Evolutionary conservation across 1,284 basidiomycete genomes (phyloP).

Genomic region (Leccinum fuscescens): DNA sequence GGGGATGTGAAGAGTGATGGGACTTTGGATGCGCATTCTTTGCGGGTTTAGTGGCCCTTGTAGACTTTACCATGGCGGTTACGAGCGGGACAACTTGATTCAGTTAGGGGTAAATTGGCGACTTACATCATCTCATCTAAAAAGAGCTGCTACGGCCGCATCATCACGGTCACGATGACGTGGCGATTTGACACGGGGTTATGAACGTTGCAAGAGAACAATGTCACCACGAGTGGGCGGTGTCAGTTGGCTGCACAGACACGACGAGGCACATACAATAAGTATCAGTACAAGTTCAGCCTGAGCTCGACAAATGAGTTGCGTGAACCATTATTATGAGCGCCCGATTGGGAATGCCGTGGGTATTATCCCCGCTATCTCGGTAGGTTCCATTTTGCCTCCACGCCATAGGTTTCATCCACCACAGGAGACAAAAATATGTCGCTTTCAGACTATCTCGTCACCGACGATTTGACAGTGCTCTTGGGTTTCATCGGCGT

Average conservation of each 20-base stretch:
- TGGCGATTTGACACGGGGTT: background rate
- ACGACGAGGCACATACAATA: background rate
- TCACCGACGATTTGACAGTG: slow-evolving; percentile 74
- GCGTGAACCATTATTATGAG: too few species aligned
- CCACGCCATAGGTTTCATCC: background rate
- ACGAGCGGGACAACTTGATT: background rate
- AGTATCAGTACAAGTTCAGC: background rate
- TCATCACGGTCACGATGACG: background rate
- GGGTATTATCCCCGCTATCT: slow-evolving; percentile 10
- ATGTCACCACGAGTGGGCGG: background rate
- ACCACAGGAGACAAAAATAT: slow-evolving; percentile 30
- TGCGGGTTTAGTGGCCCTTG: slow-evolving; percentile 19
- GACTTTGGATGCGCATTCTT: background rate
- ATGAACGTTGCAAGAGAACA: background rate
- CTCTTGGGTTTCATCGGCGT: slow-evolving; percentile 69
- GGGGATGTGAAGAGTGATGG: slow-evolving; percentile 38
- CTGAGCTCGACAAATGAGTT: too few species aligned
- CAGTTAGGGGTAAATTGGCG: slow-evolving; percentile 6
- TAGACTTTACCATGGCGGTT: slow-evolving; percentile 24
- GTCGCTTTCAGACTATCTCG: slow-evolving; percentile 53
- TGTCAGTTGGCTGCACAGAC: background rate
- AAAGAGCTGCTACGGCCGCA: background rate
- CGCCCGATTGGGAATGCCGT: too few species aligned
- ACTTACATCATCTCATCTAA: background rate
- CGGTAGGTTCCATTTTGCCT: slow-evolving; percentile 1